Percentiles rank a stretch among this genome's conserved stretches.
Conservation (phyloP, 495 filamentous ascomycete genomes). For the Bathelium albidoporum region DNA sequence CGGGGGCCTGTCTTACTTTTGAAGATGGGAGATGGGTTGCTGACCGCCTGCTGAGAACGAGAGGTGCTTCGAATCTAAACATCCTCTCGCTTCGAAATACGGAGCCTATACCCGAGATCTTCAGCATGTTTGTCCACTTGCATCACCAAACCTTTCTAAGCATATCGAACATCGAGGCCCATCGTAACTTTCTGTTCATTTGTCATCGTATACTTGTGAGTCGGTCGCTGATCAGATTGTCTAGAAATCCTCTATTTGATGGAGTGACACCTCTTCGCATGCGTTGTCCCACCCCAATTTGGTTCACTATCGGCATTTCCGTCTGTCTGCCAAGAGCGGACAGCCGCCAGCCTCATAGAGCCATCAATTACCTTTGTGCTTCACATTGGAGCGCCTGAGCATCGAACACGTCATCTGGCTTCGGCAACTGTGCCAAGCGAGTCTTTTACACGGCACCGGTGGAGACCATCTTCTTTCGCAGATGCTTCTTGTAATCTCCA, state of each 20-base stretch:
- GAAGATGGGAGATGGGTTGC: too few relatives aligned
- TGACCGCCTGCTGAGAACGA: too few relatives aligned
- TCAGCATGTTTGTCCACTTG: too few relatives aligned
- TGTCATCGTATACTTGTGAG: too few relatives aligned
- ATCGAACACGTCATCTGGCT: neutral
- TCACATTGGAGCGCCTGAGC: neutral
- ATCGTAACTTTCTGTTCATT: too few relatives aligned
- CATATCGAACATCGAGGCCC: too few relatives aligned
- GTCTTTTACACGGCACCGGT: conserved; percentile 48
- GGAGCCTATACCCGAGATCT: too few relatives aligned
- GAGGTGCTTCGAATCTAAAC: too few relatives aligned
- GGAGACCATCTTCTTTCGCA: conserved; percentile 92
- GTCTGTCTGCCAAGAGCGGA: neutral
- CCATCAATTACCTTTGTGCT: neutral
- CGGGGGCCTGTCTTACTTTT: too few relatives aligned
- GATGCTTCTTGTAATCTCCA: conserved; percentile 91
- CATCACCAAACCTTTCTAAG: too few relatives aligned
- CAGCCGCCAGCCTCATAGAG: neutral
- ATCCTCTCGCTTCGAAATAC: too few relatives aligned
- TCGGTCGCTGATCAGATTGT: neutral
- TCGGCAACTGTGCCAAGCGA: neutral
- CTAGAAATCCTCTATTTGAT: conserved; percentile 5
- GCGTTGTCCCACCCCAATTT: neutral
- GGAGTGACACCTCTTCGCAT: neutral
- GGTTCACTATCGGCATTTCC: neutral